Evolutionary conservation across 805 yeast species (phyloP), one percentile per base, ranked within the genome.

Genomic region (Hanseniaspora opuntiae): DNA sequence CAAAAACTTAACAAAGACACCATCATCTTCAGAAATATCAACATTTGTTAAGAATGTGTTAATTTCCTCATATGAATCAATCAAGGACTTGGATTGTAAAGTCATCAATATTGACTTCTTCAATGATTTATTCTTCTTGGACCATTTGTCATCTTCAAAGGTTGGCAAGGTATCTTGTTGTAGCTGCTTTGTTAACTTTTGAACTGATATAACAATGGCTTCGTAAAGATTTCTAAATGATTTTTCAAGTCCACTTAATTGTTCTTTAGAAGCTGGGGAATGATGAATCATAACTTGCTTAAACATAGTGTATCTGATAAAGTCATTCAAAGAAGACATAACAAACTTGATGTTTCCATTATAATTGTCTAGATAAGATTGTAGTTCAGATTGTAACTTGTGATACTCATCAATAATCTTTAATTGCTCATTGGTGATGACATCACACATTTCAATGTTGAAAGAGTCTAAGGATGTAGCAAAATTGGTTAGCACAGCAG

Each of bases 61-160:
- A 54, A 75, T 68, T 20, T 62, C 57, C 8, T 61, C 59, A 33
- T 79, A 56, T 36, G 72, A 65, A 12, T 58, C 56, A 3, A 62
- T 45, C 35, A 82, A 68, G 12, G 68, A 61, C 0, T 60, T 60
- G 36, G 68, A 61, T 49, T 74, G 74, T n/a, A 77, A 62, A 1
- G 71, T 56, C 51, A 75, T 77, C 6, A 75, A 60, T 47, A 74
- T 66, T 17, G 64, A 65, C 20, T 65, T 61, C 3, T 78, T 58
- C 41, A 73, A 70, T 42, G 69, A 73, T 55, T 81, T 81, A 1
- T 79, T 58, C 0, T 60, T 53, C 4, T 71, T 64, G 33, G 86
- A 71, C 95, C 96, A 89, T n/a, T 72, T 70, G 55, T 84, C 89
- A 25, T 74, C 79, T 1, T 74, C 82, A 20, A 44, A n/a, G 17